phyloP scores from a whole-genome alignment of 306 rosid genomes.

The Alnus glutinosa region DNA sequence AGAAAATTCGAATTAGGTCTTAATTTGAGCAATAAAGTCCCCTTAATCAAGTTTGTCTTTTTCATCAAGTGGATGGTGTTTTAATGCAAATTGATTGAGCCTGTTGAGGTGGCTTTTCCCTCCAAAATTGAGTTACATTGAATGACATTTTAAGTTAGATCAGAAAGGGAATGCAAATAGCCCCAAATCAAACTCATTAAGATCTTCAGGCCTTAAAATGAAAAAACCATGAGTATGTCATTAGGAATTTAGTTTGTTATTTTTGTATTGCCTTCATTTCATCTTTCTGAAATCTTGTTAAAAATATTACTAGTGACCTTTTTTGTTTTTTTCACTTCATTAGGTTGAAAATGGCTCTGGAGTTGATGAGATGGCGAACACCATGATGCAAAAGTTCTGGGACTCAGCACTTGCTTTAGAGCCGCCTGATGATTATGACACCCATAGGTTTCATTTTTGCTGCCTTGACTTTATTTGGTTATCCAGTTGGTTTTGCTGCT shows the following conservation, averaged over 20 bases:
- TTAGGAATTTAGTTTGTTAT: not conserved
- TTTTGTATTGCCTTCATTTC: constrained; percentile 2
- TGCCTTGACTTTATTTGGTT: constrained; percentile 16
- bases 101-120: not conserved
- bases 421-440: constrained; percentile 84
- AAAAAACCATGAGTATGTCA: not conserved
- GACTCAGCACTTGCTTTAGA: constrained; percentile 84
- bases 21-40: not conserved
- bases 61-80: not conserved
- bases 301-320: not conserved
- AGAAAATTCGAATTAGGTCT: not conserved
- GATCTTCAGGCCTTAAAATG: not conserved
- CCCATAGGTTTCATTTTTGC: constrained; percentile 56
- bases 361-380: constrained; percentile 71
- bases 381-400: constrained; percentile 97
- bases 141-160: not conserved
- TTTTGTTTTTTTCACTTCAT: not conserved
- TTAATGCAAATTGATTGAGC: not conserved
- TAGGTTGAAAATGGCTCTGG: constrained; percentile 83
- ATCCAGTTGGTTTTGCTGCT: constrained; percentile 26
- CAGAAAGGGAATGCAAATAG: not conserved
- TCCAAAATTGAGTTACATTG: not conserved
- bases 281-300: not conserved
- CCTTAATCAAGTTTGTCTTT: not conserved
- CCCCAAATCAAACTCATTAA: constrained; percentile 9